Evolutionary conservation across 2,329 filamentous ascomycete genomes (phyloP).

Genomic region (Neopestalotiopsis rosae): DNA sequence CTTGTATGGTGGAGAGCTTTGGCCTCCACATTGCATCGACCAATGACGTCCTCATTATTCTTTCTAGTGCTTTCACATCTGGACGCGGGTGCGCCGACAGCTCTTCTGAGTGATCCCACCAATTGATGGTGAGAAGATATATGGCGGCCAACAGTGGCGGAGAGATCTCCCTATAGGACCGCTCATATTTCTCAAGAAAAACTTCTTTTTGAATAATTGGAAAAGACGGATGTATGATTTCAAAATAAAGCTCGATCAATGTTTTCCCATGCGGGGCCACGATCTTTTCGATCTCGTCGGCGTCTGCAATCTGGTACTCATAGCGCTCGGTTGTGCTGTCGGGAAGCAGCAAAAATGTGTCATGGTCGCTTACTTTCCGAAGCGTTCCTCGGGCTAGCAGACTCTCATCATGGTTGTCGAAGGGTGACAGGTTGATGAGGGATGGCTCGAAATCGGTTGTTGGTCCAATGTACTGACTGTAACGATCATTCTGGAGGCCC

Average conservation of each 20-base stretch:
- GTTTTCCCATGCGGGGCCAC: slow-evolving; percentile 79
- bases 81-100: slow-evolving; percentile 70
- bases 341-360: slow-evolving; percentile 81
- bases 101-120: slow-evolving; percentile 78
- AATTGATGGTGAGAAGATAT: slow-evolving; percentile 85
- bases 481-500: slow-evolving; percentile 78
- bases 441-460: slow-evolving; percentile 85
- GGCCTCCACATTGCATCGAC: slow-evolving; percentile 80
- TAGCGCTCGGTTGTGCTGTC: slow-evolving; percentile 75
- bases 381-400: slow-evolving; percentile 71
- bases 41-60: slow-evolving; percentile 74
- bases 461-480: slow-evolving; percentile 82
- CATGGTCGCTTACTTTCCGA: slow-evolving; percentile 76
- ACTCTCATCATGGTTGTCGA: slow-evolving; percentile 83
- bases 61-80: slow-evolving; percentile 75
- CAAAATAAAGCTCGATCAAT: slow-evolving; percentile 82
- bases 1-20: slow-evolving; percentile 81
- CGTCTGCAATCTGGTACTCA: slow-evolving; percentile 71
- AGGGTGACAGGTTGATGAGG: slow-evolving; percentile 80
- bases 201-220: slow-evolving; percentile 83
- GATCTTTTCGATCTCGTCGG: slow-evolving; percentile 75
- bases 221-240: slow-evolving; percentile 79
- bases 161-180: slow-evolving; percentile 74
- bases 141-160: slow-evolving; percentile 79
- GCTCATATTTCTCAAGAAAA: slow-evolving; percentile 79